A percentile compares a stretch with the other conserved stretches of the same genome.
These are phyloP conservation scores for Tricholoma bakamatsutake DNA, from an alignment of 768 basidiomycete genomes.

Conservation along the genomic window DNA sequence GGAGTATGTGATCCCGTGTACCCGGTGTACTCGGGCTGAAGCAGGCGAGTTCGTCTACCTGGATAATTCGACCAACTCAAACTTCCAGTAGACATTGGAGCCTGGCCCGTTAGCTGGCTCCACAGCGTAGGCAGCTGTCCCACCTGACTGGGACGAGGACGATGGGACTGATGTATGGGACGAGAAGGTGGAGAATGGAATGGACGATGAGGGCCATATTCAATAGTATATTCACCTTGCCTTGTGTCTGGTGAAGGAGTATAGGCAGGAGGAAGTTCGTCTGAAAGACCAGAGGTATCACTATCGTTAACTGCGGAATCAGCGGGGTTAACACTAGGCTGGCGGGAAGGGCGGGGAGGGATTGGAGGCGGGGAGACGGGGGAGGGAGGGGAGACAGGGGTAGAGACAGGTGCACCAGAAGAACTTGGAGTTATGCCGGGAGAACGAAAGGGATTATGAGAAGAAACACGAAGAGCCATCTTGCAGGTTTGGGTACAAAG, in stretches of 20 bases:
- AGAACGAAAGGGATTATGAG: slow-evolving; percentile 29
- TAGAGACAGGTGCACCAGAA: slow-evolving; percentile 16
- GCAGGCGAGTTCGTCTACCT: too few species aligned
- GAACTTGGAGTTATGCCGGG: slow-evolving; percentile 22
- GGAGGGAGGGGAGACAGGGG: not conserved
- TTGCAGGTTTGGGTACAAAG: not conserved
- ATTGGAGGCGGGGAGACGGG: not conserved
- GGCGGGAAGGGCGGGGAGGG: not conserved
- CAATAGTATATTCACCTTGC: slow-evolving; percentile 57
- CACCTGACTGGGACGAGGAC: slow-evolving; percentile 3
- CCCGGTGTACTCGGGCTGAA: not conserved
- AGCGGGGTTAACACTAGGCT: not conserved
- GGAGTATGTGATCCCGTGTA: not conserved
- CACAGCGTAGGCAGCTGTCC: not conserved
- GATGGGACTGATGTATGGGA: not conserved
- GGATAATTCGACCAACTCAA: too few species aligned
- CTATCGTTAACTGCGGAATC: not conserved
- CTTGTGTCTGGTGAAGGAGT: slow-evolving; percentile 46
- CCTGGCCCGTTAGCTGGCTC: not conserved
- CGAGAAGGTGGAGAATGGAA: slow-evolving; percentile 41
- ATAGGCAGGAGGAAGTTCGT: slow-evolving; percentile 70
- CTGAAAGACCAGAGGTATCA: slow-evolving; percentile 23
- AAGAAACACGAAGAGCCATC: not conserved
- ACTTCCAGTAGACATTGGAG: too few species aligned
- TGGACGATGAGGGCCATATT: slow-evolving; percentile 57